Conservation (phyloP, 2,329 filamentous ascomycete genomes). For the Aspergillus hortae region DNA sequence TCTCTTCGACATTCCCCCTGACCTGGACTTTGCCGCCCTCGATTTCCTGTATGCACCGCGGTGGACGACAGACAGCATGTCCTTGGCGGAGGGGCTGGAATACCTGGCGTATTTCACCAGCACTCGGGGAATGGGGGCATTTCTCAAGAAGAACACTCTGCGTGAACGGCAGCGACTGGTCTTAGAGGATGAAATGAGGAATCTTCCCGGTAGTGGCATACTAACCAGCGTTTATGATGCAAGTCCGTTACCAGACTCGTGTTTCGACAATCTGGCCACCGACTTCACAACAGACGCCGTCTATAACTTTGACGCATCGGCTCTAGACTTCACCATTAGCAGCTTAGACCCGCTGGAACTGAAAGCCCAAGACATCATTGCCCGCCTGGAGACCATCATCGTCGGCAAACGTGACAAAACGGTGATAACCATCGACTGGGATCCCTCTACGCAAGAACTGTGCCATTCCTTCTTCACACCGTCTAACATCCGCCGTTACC, state of each 20-base stretch:
- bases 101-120: constrained; percentile 22
- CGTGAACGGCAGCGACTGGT: constrained; percentile 14
- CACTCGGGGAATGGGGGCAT: constrained; percentile 18
- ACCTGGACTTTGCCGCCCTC: constrained; percentile 15
- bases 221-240: too few relatives aligned
- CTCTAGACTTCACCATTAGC: background rate
- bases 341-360: constrained; percentile 1
- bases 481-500: constrained; percentile 17
- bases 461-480: constrained; percentile 20
- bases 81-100: constrained; percentile 15
- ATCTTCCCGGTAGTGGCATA: background rate
- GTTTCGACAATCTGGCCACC: background rate
- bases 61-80: constrained; percentile 9
- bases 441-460: constrained; percentile 1
- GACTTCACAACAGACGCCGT: background rate
- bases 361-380: constrained; percentile 11
- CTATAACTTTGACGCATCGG: constrained; percentile 4
- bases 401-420: constrained; percentile 6
- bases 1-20: background rate
- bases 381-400: constrained; percentile 7
- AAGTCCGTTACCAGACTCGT: background rate
- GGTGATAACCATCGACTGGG: constrained; percentile 16
- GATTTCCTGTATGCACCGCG: constrained; percentile 14
- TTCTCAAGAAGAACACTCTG: constrained; percentile 17
- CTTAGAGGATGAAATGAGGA: background rate